phyloP scores from a whole-genome alignment of 1,284 basidiomycete species.

The Sporisorium graminicola region DNA sequence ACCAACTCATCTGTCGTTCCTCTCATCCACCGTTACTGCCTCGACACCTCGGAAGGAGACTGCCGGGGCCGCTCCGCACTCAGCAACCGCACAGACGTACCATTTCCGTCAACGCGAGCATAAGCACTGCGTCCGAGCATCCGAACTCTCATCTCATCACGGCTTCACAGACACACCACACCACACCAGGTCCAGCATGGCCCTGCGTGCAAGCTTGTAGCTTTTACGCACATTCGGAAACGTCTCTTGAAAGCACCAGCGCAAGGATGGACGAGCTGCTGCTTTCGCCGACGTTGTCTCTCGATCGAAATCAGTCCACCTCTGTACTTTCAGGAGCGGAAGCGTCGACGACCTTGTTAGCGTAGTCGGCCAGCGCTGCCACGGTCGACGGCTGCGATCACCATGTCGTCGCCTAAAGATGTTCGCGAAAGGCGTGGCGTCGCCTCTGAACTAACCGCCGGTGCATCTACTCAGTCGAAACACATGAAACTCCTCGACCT shows the following conservation, averaged over 20 bases:
- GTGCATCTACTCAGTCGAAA: neutral
- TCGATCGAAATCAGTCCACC: neutral
- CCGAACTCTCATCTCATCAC: neutral
- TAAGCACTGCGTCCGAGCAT: neutral
- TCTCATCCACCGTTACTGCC: neutral
- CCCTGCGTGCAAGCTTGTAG: neutral
- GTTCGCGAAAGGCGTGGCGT: too few relatives aligned
- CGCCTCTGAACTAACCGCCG: too few relatives aligned
- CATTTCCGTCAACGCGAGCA: neutral
- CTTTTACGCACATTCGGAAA: neutral
- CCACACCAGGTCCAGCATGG: neutral
- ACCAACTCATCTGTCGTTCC: neutral
- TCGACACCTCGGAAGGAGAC: neutral
- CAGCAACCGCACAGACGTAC: neutral
- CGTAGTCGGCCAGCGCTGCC: neutral
- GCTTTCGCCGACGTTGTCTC: neutral
- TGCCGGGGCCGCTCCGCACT: neutral
- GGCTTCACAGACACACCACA: neutral
- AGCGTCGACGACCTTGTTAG: neutral
- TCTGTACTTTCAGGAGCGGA: neutral
- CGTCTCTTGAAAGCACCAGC: neutral
- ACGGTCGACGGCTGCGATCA: neutral
- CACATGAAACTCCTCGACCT: slow-evolving; percentile 24
- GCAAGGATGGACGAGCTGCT: slow-evolving; percentile 4
- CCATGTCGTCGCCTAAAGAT: slow-evolving; percentile 5